Base-by-base conservation (phyloP, 176 grass and related monocot species). In the Triticum urartu region DNA sequence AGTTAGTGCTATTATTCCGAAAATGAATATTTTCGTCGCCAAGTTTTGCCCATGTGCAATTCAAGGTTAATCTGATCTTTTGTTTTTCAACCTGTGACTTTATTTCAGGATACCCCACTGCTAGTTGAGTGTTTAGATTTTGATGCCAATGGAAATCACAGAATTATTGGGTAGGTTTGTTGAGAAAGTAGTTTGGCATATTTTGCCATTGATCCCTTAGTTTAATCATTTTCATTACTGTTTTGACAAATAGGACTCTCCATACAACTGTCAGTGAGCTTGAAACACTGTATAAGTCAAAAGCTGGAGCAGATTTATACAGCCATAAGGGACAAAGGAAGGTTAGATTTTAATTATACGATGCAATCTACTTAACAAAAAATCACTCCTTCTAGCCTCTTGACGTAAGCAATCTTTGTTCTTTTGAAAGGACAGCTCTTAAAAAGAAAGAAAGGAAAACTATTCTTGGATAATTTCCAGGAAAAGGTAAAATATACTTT, bases 61-160 rank as follows among this genome's bases (percentile, higher is more conserved):
- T 71, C 4, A 36, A 87, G 65, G 36, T 30, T 90, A 65, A 75
- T 61, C 22, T 77, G 59, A 70, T 50, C 13, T 75, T 32, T 38
- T 71, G 68, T 71, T 15, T 50, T 33, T 76, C 33, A 20, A 67
- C 83, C 22, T 81, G 64, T 67, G 68, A 78, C n/a, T 81, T 47
- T 66, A 82, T 91, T 98, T 78, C 90, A 98, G 97, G 97, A 98
- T 75, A 98, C 95, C n/a, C n/a, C n/a, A n/a, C n/a, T n/a, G n/a
- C n/a, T n/a, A n/a, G n/a, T n/a, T n/a, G n/a, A n/a, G 87, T 95
- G 97, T 89, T 98, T 94, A 87, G 90, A 95, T 88, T 98, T 98
- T 81, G 89, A 98, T 43, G 74, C 67, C 61, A 89, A 61, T 95
- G 97, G 97, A 59, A 84, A 94, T 18, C 94, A 98, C 85, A 76